Evolutionary conservation across 257 asterid genomes (phyloP).

Genomic region (Solanum dulcamara): DNA sequence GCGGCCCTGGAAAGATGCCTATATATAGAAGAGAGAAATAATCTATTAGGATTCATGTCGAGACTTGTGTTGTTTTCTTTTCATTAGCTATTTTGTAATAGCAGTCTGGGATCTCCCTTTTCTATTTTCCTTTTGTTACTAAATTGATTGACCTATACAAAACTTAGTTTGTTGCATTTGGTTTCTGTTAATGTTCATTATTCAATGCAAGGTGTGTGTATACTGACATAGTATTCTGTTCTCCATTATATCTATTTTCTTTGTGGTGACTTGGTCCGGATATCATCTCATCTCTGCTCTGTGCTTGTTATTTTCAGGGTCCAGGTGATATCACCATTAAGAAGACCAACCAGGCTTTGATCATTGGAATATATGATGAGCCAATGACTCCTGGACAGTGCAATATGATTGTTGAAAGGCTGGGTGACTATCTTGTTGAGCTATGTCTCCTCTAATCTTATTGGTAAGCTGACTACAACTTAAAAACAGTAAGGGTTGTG

Average conservation of each 20-base stretch:
- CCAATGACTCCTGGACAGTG: slow-evolving; percentile 37
- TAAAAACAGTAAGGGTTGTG: too few species aligned
- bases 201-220: background rate
- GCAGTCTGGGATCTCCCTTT: too few species aligned
- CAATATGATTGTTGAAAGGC: slow-evolving; percentile 33
- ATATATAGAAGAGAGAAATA: too few species aligned
- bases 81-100: too few species aligned
- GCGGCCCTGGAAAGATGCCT: too few species aligned
- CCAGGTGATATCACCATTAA: slow-evolving; percentile 31
- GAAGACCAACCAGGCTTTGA: slow-evolving; percentile 26
- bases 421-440: slow-evolving; percentile 29
- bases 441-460: slow-evolving; percentile 12
- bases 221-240: background rate
- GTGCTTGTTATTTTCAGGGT: slow-evolving; percentile 12
- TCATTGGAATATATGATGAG: slow-evolving; percentile 30
- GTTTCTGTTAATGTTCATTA: background rate
- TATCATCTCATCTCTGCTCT: too few species aligned
- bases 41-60: too few species aligned
- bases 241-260: background rate
- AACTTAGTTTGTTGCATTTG: background rate
- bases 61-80: too few species aligned
- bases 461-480: background rate
- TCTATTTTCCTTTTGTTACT: too few species aligned
- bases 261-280: background rate
- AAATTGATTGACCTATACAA: too few species aligned